Evolutionary conservation across 2,329 filamentous ascomycete species (phyloP).

Genomic region (Neoascochyta sp.): DNA sequence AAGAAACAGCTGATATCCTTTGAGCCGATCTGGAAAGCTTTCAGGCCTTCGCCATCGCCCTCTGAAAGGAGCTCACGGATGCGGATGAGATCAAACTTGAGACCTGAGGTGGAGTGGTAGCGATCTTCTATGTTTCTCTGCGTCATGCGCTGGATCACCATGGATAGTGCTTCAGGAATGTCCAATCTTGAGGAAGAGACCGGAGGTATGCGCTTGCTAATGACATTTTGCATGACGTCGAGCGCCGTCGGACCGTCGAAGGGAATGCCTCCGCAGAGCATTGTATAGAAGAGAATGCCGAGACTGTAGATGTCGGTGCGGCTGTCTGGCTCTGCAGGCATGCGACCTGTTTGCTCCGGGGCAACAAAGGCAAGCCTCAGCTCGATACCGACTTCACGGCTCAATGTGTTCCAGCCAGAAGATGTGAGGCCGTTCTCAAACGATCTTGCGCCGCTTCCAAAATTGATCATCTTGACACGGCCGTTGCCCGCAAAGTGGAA

Average conservation of each 20-base stretch:
- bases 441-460: conserved; percentile 79
- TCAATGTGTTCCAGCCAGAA: conserved; percentile 79
- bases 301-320: conserved; percentile 92
- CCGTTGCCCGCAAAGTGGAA: conserved; percentile 81
- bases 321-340: conserved; percentile 82
- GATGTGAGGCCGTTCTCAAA: conserved; percentile 86
- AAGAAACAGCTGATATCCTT: conserved; percentile 92
- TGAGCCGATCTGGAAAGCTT: conserved; percentile 71
- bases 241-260: conserved; percentile 78
- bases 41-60: conserved; percentile 68
- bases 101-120: conserved; percentile 83
- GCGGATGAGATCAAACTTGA: conserved; percentile 74
- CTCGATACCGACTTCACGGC: conserved; percentile 78
- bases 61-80: conserved; percentile 71
- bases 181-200: conserved; percentile 76
- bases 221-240: conserved; percentile 86
- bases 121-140: conserved; percentile 82
- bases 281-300: conserved; percentile 82
- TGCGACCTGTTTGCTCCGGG: conserved; percentile 88
- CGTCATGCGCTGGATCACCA: conserved; percentile 88
- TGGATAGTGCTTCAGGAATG: conserved; percentile 75
- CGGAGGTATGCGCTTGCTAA: conserved; percentile 72
- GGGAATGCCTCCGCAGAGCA: conserved; percentile 66
- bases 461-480: conserved; percentile 74
- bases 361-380: conserved; percentile 90